Base-by-base conservation (phyloP, 352 stramenopile genomes). In the Globisporangium sylvaticum region DNA sequence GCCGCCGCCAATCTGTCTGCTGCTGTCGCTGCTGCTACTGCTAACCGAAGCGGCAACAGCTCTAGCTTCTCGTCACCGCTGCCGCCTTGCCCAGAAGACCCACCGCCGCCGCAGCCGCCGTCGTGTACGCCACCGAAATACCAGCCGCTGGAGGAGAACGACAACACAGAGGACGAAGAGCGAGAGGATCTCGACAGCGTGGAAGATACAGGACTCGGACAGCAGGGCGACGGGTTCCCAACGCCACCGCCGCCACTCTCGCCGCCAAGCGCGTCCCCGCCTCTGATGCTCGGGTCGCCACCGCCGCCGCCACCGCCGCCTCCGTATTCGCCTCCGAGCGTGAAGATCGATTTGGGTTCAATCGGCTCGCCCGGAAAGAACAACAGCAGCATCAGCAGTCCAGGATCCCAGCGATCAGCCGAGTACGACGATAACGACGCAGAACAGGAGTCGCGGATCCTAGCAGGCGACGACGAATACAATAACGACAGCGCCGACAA, bases 21-120 rank as follows among this genome's bases (percentile, higher is more conserved):
- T n/a, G 42, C 42, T 50, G 31, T 32, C 12, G 15, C 34, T 10
- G 44, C 27, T 10, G 24, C 52, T 15, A 25, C 52, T 18, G 39
- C 37, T 24, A 69, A 52, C 8, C 50, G 65, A 4, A 65, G 73
- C 63, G 67, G 46, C n/a, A 70, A 76, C 12, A 87, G 77, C 69
- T 88, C 83, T 53, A 84, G 76, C 53, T 93, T 91, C 61, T 93
- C 83, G 24, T 93, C 84, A 14, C 84, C 84, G 12, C 67, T 93
- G 56, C 84, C 84, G 24, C 84, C 84, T 4, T 93, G 83, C 66
- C 84, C 84, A 9, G 84, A 93, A 60, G 84, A 92, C 34, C 83
- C 68, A 9, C 83, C 81, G 12, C 83, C 77, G 37, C 83, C 84
- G 31, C 81, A 79, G 7, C 83, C 84, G 1, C 81, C 82, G 8